Percentiles rank a stretch among this genome's conserved stretches.
Evolutionary conservation across 305 asterid genomes (phyloP).

Genomic region (Rubia peregrina): DNA sequence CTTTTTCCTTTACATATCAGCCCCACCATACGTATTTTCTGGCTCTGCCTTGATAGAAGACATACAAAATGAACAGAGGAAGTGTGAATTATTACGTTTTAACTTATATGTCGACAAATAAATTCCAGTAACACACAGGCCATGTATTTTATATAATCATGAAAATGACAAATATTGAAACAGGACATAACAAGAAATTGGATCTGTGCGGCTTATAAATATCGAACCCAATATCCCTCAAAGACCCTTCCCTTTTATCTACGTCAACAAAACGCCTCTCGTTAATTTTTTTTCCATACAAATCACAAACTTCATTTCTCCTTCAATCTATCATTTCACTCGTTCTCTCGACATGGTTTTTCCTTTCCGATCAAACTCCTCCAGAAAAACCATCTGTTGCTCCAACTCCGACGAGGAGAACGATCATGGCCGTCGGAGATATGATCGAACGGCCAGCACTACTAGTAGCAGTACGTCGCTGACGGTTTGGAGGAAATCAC

Average conservation of each 20-base stretch:
- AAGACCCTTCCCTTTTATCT: conserved; percentile 3
- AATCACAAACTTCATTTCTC: background rate
- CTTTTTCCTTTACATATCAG: too few species aligned
- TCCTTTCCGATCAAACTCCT: conserved; percentile 31
- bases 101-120: background rate
- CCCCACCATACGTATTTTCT: too few species aligned
- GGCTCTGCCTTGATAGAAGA: too few species aligned
- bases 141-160: background rate
- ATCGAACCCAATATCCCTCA: conserved; percentile 12
- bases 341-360: conserved; percentile 25
- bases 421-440: conserved; percentile 12
- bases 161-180: background rate
- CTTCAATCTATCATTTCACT: background rate
- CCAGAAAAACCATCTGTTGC: conserved; percentile 30
- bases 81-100: background rate
- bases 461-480: conserved; percentile 25
- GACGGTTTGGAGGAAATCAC: conserved; percentile 86
- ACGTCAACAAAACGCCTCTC: background rate
- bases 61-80: too few species aligned
- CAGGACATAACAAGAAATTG: background rate
- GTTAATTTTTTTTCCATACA: background rate
- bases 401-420: conserved; percentile 18
- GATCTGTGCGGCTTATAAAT: conserved; percentile 25
- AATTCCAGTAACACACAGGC: background rate
- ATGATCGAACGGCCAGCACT: background rate